Evolutionary conservation across 805 yeast species (phyloP), one percentile per base, ranked within the genome.

Genomic region (Naumovozyma castellii): DNA sequence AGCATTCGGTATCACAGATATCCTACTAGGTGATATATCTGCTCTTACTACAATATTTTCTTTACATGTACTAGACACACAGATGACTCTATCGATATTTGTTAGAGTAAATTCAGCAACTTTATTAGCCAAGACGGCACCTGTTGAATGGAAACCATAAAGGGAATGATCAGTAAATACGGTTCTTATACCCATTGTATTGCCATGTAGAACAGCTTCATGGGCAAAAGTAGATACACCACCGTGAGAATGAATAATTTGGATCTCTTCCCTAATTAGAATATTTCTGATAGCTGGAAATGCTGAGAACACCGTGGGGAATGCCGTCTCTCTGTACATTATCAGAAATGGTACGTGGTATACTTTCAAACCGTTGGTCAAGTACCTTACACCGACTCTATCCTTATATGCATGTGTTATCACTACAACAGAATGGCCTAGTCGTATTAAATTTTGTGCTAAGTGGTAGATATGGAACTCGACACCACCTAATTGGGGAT

Each of bases 401-500:
- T 81, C 73, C 1, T 82, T 85, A 54, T 92, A 88, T 16, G 86
- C 79, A 60, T 92, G 99, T 8, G 98, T 87, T 25, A 92, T 72
- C 18, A 92, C 75, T 4, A 88, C 64, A 9, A 90, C 97, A 3
- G 84, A 75, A 55, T 88, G 96, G 6, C 96, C 97, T 31, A 79
- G 62, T 16, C 74, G 75, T 8, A 85, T 80, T 40, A 88, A 72
- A 53, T 80, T 76, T 59, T 86, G 94, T 0, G 97, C 80, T 18
- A 92, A 63, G 59, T 92, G 97, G 59, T 85, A 86, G 14, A 90
- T 84, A 57, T 92, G 98, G 45, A 90, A 78, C 59, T 92, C 99
- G 2, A 92, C 94, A 8, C 99, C 99, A 3, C 99, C 99, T 0
- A 97, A 82, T 57, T 92, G 98, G 9, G 99, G 99, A 63, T 84